Conservation (phyloP, 2,329 filamentous ascomycete genomes). For the Botrytis squamosa region DNA sequence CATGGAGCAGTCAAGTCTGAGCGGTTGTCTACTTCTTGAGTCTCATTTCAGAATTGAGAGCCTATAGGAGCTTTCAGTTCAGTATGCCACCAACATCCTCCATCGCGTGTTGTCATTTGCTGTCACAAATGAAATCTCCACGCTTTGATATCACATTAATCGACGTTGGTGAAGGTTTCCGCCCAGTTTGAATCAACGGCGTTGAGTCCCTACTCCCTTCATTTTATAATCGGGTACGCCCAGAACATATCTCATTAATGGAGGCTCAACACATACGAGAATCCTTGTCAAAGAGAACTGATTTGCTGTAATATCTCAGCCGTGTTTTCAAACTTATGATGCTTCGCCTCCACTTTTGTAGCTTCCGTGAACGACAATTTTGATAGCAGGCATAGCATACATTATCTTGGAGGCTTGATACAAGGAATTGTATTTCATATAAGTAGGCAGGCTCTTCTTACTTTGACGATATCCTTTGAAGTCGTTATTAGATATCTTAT, state of each 20-base stretch:
- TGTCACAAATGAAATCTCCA: neutral
- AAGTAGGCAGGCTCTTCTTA: neutral
- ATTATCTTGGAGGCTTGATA: neutral
- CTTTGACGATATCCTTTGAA: neutral
- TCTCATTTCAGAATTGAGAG: neutral
- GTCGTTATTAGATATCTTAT: neutral
- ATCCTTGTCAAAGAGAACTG: neutral
- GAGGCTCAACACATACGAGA: neutral
- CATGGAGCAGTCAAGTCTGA: neutral
- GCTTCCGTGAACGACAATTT: neutral
- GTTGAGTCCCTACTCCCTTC: neutral
- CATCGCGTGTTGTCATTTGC: neutral
- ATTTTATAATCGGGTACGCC: neutral
- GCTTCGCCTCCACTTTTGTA: conserved; percentile 12
- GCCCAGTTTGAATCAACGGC: neutral
- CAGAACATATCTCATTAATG: neutral
- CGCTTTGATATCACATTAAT: neutral
- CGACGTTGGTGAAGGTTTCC: neutral
- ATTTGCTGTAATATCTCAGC: conserved; percentile 10
- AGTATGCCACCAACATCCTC: neutral
- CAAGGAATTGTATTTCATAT: neutral
- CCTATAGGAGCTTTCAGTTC: neutral
- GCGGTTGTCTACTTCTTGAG: neutral
- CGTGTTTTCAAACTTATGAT: conserved; percentile 9
- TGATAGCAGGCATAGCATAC: neutral